phyloP scores from a whole-genome alignment of 176 grass and related monocot genomes.

The Oryza brachyantha region DNA sequence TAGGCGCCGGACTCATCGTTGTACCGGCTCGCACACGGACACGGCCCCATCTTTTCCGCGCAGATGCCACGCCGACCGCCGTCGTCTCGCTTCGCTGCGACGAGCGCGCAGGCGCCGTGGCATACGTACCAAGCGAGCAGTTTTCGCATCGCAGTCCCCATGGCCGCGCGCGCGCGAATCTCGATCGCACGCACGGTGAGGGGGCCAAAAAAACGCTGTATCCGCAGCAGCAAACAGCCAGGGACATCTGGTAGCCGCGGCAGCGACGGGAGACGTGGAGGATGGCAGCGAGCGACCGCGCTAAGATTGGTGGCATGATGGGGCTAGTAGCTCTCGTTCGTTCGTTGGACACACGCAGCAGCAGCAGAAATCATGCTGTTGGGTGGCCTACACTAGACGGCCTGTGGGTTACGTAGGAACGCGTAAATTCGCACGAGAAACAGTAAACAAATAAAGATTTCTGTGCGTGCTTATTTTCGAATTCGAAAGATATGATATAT shows the following conservation, averaged over 20 bases:
- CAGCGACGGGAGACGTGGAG: slow-evolving; percentile 14
- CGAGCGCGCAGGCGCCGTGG: background rate
- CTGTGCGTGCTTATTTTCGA: background rate
- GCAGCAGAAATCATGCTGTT: slow-evolving; percentile 4
- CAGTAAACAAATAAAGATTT: background rate
- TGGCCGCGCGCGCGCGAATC: background rate
- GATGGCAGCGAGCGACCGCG: background rate
- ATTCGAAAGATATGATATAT: background rate
- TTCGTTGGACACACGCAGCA: background rate
- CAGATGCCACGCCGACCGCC: background rate
- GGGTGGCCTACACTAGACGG: background rate
- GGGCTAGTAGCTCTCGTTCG: too few relatives aligned
- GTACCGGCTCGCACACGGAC: background rate
- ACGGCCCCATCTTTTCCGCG: slow-evolving; percentile 6
- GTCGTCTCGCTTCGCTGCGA: background rate
- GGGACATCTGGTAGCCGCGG: background rate
- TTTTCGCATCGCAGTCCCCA: background rate
- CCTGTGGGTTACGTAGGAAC: background rate
- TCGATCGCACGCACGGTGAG: background rate
- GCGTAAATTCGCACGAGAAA: background rate
- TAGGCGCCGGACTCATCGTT: background rate
- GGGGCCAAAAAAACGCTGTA: background rate
- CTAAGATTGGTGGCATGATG: slow-evolving; percentile 15
- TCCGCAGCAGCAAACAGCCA: background rate
- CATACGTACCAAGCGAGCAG: too few relatives aligned